phyloP scores from a whole-genome alignment of 805 yeast genomes.

The Scheffersomyces stipitis region DNA sequence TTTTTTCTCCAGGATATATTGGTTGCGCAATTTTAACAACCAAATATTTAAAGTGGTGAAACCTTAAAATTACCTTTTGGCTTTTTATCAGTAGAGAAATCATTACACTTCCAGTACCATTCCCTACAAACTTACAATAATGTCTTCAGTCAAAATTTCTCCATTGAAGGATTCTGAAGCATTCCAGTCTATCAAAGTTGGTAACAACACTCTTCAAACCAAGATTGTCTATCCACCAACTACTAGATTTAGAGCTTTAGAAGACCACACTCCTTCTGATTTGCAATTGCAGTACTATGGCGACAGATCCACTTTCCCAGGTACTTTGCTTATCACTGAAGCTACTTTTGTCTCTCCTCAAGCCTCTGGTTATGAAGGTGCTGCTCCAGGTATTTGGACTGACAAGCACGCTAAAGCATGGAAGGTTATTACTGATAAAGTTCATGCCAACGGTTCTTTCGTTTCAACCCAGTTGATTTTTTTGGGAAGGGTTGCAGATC shows the following conservation, averaged over 20 bases:
- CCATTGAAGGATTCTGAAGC: too few species aligned
- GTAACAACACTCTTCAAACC: constrained; percentile 34
- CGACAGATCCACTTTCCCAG: constrained; percentile 54
- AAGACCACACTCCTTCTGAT: constrained; percentile 45
- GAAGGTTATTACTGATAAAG: constrained; percentile 16
- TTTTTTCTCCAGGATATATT: too few species aligned
- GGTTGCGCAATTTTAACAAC: too few species aligned
- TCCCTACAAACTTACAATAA: too few species aligned
- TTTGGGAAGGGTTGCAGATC: constrained; percentile 26
- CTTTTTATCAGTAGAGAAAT: too few species aligned
- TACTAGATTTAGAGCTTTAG: constrained; percentile 45
- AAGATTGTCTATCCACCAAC: constrained; percentile 52
- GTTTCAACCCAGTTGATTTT: constrained; percentile 13
- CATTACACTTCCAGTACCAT: too few species aligned
- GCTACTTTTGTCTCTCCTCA: constrained; percentile 49
- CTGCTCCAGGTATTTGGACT: constrained; percentile 18
- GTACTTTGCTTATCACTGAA: constrained; percentile 61
- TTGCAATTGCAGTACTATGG: constrained; percentile 53
- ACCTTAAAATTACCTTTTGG: too few species aligned
- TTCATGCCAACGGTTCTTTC: constrained; percentile 11
- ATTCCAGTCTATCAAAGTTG: constrained; percentile 49
- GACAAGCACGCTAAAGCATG: constrained; percentile 27
- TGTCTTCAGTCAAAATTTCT: too few species aligned
- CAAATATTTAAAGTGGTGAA: too few species aligned
- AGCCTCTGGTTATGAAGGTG: constrained; percentile 18